Percentiles rank a stretch among this genome's conserved stretches.
Conservation (phyloP, 345 rosid species). For the Pistacia vera region DNA sequence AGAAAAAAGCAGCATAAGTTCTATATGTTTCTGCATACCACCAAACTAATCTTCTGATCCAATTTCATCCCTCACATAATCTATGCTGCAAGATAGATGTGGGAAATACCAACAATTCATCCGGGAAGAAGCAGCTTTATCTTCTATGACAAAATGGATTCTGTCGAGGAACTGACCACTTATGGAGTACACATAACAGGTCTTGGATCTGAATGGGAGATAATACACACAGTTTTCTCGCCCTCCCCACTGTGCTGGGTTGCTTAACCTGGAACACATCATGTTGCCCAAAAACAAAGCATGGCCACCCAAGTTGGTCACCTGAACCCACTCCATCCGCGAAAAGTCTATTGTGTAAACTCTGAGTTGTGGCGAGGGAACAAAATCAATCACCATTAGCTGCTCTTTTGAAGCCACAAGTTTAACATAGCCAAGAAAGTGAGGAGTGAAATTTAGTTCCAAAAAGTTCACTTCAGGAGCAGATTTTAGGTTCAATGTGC, state of each 20-base stretch:
- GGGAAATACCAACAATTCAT: conserved; percentile 5
- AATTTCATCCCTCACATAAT: not conserved
- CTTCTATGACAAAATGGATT: not conserved
- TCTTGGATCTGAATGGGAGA: not conserved
- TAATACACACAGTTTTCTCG: not conserved
- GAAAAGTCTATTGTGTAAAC: conserved; percentile 1
- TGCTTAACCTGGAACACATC: not conserved
- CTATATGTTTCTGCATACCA: not conserved
- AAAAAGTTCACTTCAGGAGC: not conserved
- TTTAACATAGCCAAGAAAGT: not conserved
- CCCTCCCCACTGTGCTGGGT: not conserved
- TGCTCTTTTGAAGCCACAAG: not conserved
- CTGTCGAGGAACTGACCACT: not conserved
- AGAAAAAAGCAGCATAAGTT: not conserved
- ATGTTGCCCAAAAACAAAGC: not conserved
- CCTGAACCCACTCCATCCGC: conserved; percentile 5
- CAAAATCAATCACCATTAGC: not conserved
- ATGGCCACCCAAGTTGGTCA: not conserved
- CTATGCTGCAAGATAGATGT: not conserved
- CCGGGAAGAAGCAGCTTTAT: not conserved
- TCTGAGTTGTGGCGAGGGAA: not conserved
- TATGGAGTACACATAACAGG: not conserved
- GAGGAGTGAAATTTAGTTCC: not conserved
- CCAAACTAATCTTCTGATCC: not conserved
- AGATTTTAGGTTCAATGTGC: not conserved